Evolutionary conservation across 495 filamentous ascomycete species (phyloP).

Genomic region (Penicillium canariense): DNA sequence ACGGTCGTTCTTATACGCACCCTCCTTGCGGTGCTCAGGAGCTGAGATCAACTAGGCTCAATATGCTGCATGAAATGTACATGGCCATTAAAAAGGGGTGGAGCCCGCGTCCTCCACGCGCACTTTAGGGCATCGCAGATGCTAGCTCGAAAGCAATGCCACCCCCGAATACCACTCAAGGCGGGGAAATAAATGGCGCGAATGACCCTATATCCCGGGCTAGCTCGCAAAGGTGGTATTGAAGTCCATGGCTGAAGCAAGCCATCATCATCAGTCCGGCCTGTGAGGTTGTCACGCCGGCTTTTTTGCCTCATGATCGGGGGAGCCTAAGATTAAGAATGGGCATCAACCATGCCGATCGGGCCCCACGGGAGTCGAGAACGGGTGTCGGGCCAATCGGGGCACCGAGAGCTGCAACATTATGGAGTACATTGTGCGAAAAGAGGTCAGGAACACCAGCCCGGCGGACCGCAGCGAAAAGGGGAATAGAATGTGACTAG

Average conservation of each 20-base stretch:
- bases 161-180: constrained; percentile 26
- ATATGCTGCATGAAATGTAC: constrained; percentile 3
- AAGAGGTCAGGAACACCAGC: constrained; percentile 16
- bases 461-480: constrained; percentile 10
- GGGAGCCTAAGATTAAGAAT: constrained; percentile 10
- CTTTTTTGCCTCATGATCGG: constrained; percentile 22
- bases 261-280: not conserved
- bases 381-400: constrained; percentile 4
- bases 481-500: constrained; percentile 27
- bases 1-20: constrained; percentile 9
- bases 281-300: constrained; percentile 18
- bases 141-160: constrained; percentile 9
- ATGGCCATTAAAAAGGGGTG: constrained; percentile 8
- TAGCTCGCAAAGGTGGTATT: not conserved
- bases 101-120: not conserved
- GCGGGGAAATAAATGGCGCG: constrained; percentile 19
- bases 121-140: not conserved
- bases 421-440: constrained; percentile 8
- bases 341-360: constrained; percentile 23
- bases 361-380: constrained; percentile 16
- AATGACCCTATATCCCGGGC: constrained; percentile 13
- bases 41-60: not conserved
- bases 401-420: not conserved
- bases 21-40: not conserved
- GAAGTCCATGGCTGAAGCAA: not conserved